phyloP scores from a whole-genome alignment of 2,329 filamentous ascomycete species.

The Alternaria solani region DNA sequence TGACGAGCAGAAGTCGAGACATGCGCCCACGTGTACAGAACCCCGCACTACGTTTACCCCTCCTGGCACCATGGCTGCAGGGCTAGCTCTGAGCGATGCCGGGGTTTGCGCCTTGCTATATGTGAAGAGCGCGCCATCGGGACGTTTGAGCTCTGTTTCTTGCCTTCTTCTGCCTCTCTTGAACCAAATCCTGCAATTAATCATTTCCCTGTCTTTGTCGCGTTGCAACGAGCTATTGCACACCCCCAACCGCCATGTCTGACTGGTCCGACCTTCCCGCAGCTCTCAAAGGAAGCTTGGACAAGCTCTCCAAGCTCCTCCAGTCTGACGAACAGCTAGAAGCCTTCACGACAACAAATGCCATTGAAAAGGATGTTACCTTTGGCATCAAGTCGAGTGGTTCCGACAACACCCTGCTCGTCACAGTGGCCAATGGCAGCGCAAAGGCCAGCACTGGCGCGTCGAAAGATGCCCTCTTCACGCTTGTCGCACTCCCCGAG shows the following conservation, averaged over 20 bases:
- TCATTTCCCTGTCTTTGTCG: not conserved
- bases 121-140: constrained; percentile 12
- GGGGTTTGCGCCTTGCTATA: constrained; percentile 19
- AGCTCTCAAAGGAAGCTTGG: constrained; percentile 43
- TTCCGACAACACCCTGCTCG: constrained; percentile 45
- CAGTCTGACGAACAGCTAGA: constrained; percentile 46
- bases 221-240: not conserved
- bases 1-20: constrained; percentile 25
- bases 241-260: constrained; percentile 29
- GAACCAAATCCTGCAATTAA: not conserved
- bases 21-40: constrained; percentile 33
- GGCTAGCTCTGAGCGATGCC: constrained; percentile 14
- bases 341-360: constrained; percentile 47
- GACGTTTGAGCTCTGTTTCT: not conserved
- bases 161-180: not conserved
- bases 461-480: constrained; percentile 49
- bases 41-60: constrained; percentile 42
- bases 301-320: constrained; percentile 43
- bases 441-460: constrained; percentile 38
- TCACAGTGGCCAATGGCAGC: constrained; percentile 44
- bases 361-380: constrained; percentile 43
- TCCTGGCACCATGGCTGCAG: constrained; percentile 40
- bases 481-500: constrained; percentile 53
- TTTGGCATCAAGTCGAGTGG: constrained; percentile 49
- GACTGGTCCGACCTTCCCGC: constrained; percentile 46